Evolutionary conservation across 352 stramenopile genomes (phyloP).

Genomic region (Peronospora belbahrii): DNA sequence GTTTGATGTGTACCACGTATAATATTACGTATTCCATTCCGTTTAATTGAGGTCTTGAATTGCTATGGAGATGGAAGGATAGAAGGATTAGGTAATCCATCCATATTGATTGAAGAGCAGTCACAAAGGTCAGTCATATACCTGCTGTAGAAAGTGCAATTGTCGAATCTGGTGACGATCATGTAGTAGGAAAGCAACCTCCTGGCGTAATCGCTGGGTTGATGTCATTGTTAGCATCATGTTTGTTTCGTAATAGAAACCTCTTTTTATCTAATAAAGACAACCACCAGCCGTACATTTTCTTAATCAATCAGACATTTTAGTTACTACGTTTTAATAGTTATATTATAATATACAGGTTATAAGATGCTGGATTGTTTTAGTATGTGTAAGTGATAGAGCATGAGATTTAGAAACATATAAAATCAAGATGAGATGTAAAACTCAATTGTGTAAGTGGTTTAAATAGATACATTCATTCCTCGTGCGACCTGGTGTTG

Average conservation of each 20-base stretch:
- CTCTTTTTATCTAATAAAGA: conserved; percentile 22
- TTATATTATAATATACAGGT: neutral
- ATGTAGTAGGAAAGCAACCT: conserved; percentile 42
- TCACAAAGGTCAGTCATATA: too few relatives aligned
- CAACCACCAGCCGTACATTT: conserved; percentile 18
- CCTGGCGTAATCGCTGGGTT: conserved; percentile 56
- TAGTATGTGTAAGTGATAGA: neutral
- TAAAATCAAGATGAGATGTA: neutral
- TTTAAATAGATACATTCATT: conserved; percentile 3
- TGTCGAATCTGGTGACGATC: conserved; percentile 48
- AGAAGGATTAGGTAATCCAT: neutral
- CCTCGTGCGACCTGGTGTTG: neutral
- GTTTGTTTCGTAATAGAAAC: neutral
- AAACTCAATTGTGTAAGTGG: neutral
- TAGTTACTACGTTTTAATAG: neutral
- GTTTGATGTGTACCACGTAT: conserved; percentile 26
- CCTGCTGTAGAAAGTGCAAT: conserved; percentile 69
- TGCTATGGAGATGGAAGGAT: conserved; percentile 30
- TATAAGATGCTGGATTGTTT: neutral
- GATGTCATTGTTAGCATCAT: conserved; percentile 39
- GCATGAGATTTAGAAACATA: neutral
- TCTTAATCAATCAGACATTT: too few relatives aligned
- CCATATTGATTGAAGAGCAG: too few relatives aligned
- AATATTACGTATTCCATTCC: conserved; percentile 36
- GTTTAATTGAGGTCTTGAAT: conserved; percentile 51